phyloP scores from a whole-genome alignment of 164 flowering plant genomes.

The Dillenia turbinata region DNA sequence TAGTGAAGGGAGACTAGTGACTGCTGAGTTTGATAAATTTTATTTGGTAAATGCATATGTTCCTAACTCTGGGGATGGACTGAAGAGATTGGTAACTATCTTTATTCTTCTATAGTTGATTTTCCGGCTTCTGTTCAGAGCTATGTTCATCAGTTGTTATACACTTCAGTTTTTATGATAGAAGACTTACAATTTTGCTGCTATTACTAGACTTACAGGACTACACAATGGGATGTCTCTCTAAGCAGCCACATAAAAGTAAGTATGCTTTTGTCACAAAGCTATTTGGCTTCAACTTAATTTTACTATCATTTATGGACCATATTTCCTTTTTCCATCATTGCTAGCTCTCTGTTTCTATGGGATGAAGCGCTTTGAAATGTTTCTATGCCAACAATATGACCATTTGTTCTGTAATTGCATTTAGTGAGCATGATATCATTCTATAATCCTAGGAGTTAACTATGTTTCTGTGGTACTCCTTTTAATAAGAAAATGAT shows the following conservation, averaged over 20 bases:
- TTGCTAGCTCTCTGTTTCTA: no score
- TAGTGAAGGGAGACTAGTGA: constrained; percentile 86
- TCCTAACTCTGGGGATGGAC: constrained; percentile 98
- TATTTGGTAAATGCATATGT: constrained; percentile 73
- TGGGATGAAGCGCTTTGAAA: no score
- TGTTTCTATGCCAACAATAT: no score
- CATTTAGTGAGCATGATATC: no score
- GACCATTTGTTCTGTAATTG: no score
- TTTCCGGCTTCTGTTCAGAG: background rate
- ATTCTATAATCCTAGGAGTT: no score
- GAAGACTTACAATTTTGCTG: constrained; percentile 10
- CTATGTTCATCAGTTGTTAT: background rate
- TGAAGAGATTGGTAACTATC: constrained; percentile 70
- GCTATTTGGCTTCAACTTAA: no score
- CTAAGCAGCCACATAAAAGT: constrained; percentile 86
- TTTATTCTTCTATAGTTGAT: background rate
- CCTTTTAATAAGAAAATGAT: no score
- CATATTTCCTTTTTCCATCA: no score
- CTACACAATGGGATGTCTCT: constrained; percentile 80
- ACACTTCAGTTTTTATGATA: background rate
- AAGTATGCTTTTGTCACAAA: constrained; percentile 19
- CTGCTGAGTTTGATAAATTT: constrained; percentile 83
- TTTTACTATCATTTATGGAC: no score
- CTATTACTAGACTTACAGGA: constrained; percentile 68
- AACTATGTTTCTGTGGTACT: no score